Percentiles rank a stretch among this genome's conserved stretches.
These are phyloP conservation scores for Vanrija humicola DNA, from an alignment of 1,284 basidiomycete genomes.

Conservation along the genomic window DNA sequence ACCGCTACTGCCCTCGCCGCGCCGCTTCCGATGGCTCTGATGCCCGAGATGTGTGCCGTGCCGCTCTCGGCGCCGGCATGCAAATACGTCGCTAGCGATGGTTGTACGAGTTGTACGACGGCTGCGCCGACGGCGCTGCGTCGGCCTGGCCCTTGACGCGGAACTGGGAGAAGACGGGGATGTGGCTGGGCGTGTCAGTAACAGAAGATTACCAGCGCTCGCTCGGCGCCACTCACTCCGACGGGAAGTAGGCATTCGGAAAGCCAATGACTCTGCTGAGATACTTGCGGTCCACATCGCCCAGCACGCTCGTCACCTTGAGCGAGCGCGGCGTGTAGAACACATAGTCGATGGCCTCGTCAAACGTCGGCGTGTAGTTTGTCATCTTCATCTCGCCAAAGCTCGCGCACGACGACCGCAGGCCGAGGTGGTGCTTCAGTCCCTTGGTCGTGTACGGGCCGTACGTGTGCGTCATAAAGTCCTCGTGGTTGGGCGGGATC, in stretches of 20 bases:
- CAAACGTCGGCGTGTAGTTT: slow-evolving; percentile 84
- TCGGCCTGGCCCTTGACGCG: slow-evolving; percentile 39
- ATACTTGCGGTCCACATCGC: slow-evolving; percentile 82
- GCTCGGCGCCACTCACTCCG: slow-evolving; percentile 65
- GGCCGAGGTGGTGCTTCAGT: slow-evolving; percentile 68
- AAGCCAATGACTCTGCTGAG: slow-evolving; percentile 90
- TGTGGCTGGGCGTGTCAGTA: slow-evolving; percentile 40
- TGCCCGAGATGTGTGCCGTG: slow-evolving; percentile 1
- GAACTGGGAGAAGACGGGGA: slow-evolving; percentile 50
- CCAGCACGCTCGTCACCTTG: slow-evolving; percentile 78
- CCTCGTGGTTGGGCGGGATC: slow-evolving; percentile 71
- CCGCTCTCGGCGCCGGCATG: neutral
- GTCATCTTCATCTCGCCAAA: slow-evolving; percentile 73
- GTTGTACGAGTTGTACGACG: slow-evolving; percentile 14
- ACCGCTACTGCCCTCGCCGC: neutral
- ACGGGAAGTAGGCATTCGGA: slow-evolving; percentile 94
- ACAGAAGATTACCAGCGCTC: slow-evolving; percentile 10
- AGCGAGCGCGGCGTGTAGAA: slow-evolving; percentile 82
- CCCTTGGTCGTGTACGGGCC: slow-evolving; percentile 92
- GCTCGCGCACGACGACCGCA: slow-evolving; percentile 78
- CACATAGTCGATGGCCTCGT: slow-evolving; percentile 85
- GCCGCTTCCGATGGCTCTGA: slow-evolving; percentile 7
- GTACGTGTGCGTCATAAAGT: slow-evolving; percentile 89
- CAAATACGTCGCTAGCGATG: neutral
- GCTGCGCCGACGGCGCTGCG: slow-evolving; percentile 54